Evolutionary conservation across 768 basidiomycete genomes (phyloP).

Genomic region (Chalciporus pseudorubinellus): DNA sequence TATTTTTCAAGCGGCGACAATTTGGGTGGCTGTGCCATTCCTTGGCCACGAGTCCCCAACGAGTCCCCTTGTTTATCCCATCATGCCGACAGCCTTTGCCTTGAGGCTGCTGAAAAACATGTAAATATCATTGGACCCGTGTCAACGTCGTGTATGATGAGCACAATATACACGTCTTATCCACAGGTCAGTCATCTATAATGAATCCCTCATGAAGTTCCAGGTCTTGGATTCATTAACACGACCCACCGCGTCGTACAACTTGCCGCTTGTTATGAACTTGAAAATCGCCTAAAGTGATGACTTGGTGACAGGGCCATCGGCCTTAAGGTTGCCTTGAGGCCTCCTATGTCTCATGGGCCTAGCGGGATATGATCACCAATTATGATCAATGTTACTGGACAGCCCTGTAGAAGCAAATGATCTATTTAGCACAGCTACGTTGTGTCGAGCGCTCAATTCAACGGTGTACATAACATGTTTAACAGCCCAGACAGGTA

Average conservation of each 20-base stretch:
- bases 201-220: background rate
- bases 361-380: background rate
- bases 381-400: background rate
- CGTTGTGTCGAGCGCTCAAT: too few species aligned
- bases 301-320: background rate
- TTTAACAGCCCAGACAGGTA: too few species aligned
- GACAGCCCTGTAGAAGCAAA: too few species aligned
- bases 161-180: background rate
- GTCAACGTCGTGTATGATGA: background rate
- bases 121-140: slow-evolving; percentile 1
- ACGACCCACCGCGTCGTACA: background rate
- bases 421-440: too few species aligned
- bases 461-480: background rate
- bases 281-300: background rate
- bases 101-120: slow-evolving; percentile 8
- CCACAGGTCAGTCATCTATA: background rate
- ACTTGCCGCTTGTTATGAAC: background rate
- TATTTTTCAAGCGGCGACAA: slow-evolving; percentile 37
- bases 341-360: background rate
- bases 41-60: slow-evolving; percentile 5
- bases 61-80: slow-evolving; percentile 5
- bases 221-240: background rate
- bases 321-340: slow-evolving; percentile 1
- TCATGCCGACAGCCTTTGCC: slow-evolving; percentile 1
- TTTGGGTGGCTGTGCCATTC: slow-evolving; percentile 26